Evolutionary conservation across 371 early-diverging fungal genomes (phyloP).

Genomic region (Synchytrium microbalum): DNA sequence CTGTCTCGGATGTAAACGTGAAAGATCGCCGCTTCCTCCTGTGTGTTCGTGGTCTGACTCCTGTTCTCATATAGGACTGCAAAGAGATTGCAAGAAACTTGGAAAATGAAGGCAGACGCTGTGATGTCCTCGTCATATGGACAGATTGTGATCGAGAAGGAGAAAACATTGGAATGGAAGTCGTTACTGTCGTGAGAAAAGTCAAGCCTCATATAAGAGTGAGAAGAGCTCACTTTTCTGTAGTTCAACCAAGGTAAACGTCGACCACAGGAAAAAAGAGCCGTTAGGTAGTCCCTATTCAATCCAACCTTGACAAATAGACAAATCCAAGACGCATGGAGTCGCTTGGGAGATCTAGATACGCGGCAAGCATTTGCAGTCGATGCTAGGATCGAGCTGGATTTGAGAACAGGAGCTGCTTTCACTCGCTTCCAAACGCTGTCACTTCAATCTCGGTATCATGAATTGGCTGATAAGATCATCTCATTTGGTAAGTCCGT

Average conservation of each 20-base stretch:
- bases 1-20: conserved; percentile 26
- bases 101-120: conserved; percentile 44
- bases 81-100: conserved; percentile 59
- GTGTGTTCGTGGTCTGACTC: neutral
- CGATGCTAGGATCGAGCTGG: conserved; percentile 86
- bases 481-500: conserved; percentile 77
- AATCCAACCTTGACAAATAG: conserved; percentile 15
- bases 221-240: conserved; percentile 72
- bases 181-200: conserved; percentile 56
- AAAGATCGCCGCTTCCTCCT: neutral
- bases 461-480: conserved; percentile 45
- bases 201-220: conserved; percentile 59
- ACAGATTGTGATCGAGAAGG: conserved; percentile 99
- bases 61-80: conserved; percentile 25
- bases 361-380: conserved; percentile 79
- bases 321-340: conserved; percentile 78
- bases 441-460: conserved; percentile 43
- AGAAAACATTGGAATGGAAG: conserved; percentile 93
- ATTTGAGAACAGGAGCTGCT: conserved; percentile 93
- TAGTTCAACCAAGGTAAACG: conserved; percentile 47
- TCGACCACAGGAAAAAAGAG: neutral
- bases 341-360: conserved; percentile 52
- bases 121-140: conserved; percentile 89
- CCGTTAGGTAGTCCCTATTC: too few species aligned
- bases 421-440: conserved; percentile 95